Conservation (phyloP, 2,329 filamentous ascomycete species). For the Camptophora hylomeconis region DNA sequence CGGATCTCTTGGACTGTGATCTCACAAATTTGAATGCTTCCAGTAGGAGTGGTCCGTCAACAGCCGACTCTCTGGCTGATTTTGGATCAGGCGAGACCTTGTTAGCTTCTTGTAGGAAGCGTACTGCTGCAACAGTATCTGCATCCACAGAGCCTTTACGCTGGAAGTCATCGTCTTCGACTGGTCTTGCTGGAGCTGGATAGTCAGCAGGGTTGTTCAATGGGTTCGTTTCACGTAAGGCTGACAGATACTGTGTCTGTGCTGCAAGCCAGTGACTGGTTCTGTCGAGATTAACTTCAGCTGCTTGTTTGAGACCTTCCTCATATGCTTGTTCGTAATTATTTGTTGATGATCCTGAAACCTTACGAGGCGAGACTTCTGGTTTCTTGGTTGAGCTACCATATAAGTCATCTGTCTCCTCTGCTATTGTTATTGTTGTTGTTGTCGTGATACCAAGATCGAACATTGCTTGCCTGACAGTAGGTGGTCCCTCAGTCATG, state of each 20-base stretch:
- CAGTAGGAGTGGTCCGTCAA: slow-evolving; percentile 66
- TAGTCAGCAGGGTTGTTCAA: slow-evolving; percentile 8
- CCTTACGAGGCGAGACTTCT: slow-evolving; percentile 13
- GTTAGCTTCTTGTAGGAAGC: slow-evolving; percentile 45
- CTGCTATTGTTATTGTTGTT: slow-evolving; percentile 3
- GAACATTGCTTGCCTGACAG: slow-evolving; percentile 36
- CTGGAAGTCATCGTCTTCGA: slow-evolving; percentile 5
- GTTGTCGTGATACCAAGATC: slow-evolving; percentile 3
- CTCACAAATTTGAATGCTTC: slow-evolving; percentile 70
- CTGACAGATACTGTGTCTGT: slow-evolving; percentile 64
- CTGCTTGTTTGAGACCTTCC: slow-evolving; percentile 56
- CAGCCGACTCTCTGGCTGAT: slow-evolving; percentile 4
- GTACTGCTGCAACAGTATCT: slow-evolving; percentile 42
- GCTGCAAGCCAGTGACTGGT: slow-evolving; percentile 78
- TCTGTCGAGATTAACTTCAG: slow-evolving; percentile 64
- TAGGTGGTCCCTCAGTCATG: slow-evolving; percentile 51
- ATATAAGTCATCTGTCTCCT: slow-evolving; percentile 15
- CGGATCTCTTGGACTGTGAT: slow-evolving; percentile 50
- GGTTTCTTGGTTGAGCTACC: slow-evolving; percentile 9
- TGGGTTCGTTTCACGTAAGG: slow-evolving; percentile 45
- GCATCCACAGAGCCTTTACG: slow-evolving; percentile 16
- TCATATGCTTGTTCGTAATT: slow-evolving; percentile 67
- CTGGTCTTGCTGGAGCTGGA: slow-evolving; percentile 7
- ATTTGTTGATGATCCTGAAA: slow-evolving; percentile 48
- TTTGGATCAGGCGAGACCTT: slow-evolving; percentile 8